These are phyloP conservation scores for Calonectria hongkongensis DNA, from an alignment of 2,329 filamentous ascomycete species.

Conservation along the genomic window DNA sequence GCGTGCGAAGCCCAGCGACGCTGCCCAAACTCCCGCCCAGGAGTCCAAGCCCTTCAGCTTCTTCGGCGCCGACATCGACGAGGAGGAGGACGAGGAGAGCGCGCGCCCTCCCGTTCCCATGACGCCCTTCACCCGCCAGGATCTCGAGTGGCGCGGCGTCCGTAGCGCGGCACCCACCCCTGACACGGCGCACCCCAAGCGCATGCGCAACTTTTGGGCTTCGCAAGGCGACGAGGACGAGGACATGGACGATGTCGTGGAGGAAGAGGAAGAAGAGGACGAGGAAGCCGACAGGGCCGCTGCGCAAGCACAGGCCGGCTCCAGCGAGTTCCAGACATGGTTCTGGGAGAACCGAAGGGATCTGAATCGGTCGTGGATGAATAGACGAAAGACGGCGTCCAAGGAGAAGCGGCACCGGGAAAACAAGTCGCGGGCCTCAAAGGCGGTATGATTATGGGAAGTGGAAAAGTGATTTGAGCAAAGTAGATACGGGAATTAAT, in stretches of 20 bases:
- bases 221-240: slow-evolving; percentile 61
- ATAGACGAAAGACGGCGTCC: slow-evolving; percentile 75
- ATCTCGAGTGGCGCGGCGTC: slow-evolving; percentile 83
- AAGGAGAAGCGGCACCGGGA: slow-evolving; percentile 82
- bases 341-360: slow-evolving; percentile 82
- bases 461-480: slow-evolving; percentile 1
- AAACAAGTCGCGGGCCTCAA: slow-evolving; percentile 73
- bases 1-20: slow-evolving; percentile 70
- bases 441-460: slow-evolving; percentile 55
- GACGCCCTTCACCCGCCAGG: slow-evolving; percentile 88
- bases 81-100: slow-evolving; percentile 62
- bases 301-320: slow-evolving; percentile 51
- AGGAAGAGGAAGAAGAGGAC: slow-evolving; percentile 54
- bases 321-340: slow-evolving; percentile 77
- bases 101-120: slow-evolving; percentile 71
- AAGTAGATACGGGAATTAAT: slow-evolving; percentile 13
- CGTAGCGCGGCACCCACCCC: slow-evolving; percentile 95
- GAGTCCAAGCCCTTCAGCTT: slow-evolving; percentile 83
- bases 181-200: slow-evolving; percentile 87
- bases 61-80: slow-evolving; percentile 74
- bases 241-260: slow-evolving; percentile 59
- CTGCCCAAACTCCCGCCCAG: slow-evolving; percentile 58
- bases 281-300: slow-evolving; percentile 54
- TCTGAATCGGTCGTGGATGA: slow-evolving; percentile 80
- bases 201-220: slow-evolving; percentile 76